A percentile compares a stretch with the other conserved stretches of the same genome.
Conservation (phyloP, 495 filamentous ascomycete genomes). For the Thermothielavioides terrestris region DNA sequence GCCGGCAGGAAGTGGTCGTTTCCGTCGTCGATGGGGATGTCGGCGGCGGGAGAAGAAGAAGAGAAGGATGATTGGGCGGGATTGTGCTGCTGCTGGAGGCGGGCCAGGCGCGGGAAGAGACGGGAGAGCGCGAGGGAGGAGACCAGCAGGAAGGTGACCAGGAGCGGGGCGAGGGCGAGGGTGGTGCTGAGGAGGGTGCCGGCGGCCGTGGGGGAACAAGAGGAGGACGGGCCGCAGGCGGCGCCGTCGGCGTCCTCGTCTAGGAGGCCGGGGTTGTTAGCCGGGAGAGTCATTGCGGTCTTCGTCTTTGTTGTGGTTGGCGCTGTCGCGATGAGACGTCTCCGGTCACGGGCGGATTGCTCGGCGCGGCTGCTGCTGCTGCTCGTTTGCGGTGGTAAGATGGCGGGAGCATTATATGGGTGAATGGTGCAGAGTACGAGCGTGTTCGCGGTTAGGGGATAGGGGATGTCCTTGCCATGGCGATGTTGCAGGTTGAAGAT, state of each 20-base stretch:
- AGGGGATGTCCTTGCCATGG: not conserved
- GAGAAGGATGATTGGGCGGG: not conserved
- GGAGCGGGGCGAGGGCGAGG: constrained; percentile 40
- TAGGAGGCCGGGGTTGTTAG: not conserved
- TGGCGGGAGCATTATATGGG: constrained; percentile 1
- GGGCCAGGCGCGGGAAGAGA: constrained; percentile 55
- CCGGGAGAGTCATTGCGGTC: not conserved
- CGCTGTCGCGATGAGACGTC: not conserved
- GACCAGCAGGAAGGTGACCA: constrained; percentile 53
- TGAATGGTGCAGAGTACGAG: no score
- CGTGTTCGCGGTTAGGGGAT: not conserved
- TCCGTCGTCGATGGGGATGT: constrained; percentile 31
- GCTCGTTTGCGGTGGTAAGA: not conserved
- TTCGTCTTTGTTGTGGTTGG: not conserved
- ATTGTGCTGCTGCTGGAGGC: constrained; percentile 16
- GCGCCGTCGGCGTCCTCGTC: not conserved
- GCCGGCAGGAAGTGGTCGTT: constrained; percentile 46
- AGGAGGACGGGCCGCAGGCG: constrained; percentile 26
- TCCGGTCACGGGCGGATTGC: not conserved
- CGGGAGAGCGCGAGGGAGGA: constrained; percentile 48
- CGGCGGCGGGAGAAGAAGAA: no score
- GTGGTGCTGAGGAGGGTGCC: constrained; percentile 20
- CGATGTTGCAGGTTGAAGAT: not conserved
- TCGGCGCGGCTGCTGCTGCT: not conserved
- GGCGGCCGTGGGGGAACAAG: constrained; percentile 13